A percentile compares a stretch with the other conserved stretches of the same genome.
phyloP scores from a whole-genome alignment of 352 stramenopile species.

The Phytophthora fragariae region DNA sequence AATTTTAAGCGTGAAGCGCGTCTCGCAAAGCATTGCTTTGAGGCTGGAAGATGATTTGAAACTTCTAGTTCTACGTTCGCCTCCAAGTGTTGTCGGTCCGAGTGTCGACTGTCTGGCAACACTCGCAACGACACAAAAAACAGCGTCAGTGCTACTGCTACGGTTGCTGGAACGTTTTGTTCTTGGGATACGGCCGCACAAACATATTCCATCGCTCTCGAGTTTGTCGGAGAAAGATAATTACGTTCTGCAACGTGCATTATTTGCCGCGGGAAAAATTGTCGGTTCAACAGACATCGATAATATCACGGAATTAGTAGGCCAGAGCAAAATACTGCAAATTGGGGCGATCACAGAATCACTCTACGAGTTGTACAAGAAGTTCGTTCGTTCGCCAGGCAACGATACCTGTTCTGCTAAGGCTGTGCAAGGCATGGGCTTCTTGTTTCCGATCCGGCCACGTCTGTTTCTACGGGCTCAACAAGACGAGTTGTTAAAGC shows the following conservation, averaged over 20 bases:
- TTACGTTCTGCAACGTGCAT: constrained; percentile 70
- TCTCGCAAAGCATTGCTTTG: constrained; percentile 50
- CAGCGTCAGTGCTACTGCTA: constrained; percentile 53
- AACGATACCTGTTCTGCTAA: constrained; percentile 68
- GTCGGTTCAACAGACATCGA: constrained; percentile 76
- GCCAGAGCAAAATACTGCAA: constrained; percentile 41
- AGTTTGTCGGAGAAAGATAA: constrained; percentile 49
- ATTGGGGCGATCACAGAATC: constrained; percentile 65
- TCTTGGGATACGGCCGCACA: constrained; percentile 62
- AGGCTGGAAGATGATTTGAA: constrained; percentile 74
- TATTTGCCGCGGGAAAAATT: constrained; percentile 79
- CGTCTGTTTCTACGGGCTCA: constrained; percentile 76
- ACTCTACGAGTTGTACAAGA: constrained; percentile 68
- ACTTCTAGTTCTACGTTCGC: constrained; percentile 60
- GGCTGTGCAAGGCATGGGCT: constrained; percentile 85
- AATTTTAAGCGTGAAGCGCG: constrained; percentile 66
- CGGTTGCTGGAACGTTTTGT: constrained; percentile 78
- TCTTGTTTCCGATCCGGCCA: constrained; percentile 73
- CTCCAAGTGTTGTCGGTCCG: constrained; percentile 85
- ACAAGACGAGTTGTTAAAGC: constrained; percentile 69
- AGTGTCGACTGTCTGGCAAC: constrained; percentile 80
- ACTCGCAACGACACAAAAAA: constrained; percentile 55
- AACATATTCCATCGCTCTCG: constrained; percentile 40
- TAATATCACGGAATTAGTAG: constrained; percentile 35
- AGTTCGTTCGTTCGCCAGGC: constrained; percentile 53